A percentile compares a stretch with the other conserved stretches of the same genome.
These are phyloP conservation scores for Annulohypoxylon maeteangense DNA, from an alignment of 495 filamentous ascomycete genomes.

Conservation along the genomic window DNA sequence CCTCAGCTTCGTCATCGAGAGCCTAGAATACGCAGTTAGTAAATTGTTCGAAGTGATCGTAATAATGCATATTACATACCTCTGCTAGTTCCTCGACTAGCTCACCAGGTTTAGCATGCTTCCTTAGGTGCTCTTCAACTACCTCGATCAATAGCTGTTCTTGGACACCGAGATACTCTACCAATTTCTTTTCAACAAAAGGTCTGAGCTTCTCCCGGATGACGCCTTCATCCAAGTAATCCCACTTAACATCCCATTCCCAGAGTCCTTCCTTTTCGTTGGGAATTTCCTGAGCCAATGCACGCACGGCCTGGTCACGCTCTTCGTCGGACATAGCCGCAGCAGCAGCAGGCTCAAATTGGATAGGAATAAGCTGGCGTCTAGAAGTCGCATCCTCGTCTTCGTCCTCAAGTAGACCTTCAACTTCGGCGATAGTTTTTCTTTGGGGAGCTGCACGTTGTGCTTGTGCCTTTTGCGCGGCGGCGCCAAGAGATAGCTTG, in stretches of 20 bases:
- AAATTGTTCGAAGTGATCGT: constrained; percentile 12
- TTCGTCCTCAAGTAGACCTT: constrained; percentile 93
- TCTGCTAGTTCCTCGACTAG: constrained; percentile 86
- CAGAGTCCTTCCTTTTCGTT: constrained; percentile 87
- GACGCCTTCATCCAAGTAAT: constrained; percentile 86
- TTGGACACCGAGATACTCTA: constrained; percentile 95
- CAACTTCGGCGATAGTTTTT: constrained; percentile 90
- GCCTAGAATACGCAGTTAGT: constrained; percentile 63
- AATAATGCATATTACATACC: constrained; percentile 62
- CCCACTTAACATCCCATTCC: constrained; percentile 93
- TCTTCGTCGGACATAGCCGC: constrained; percentile 85
- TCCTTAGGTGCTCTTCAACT: constrained; percentile 86
- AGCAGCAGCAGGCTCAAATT: constrained; percentile 80
- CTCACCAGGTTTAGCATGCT: constrained; percentile 78
- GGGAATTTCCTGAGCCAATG: constrained; percentile 90
- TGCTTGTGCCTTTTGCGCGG: constrained; percentile 81
- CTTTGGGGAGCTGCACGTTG: constrained; percentile 72
- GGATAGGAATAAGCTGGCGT: constrained; percentile 89
- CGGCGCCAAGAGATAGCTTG: constrained; percentile 91
- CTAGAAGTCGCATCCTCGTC: constrained; percentile 79
- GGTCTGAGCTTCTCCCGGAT: constrained; percentile 89
- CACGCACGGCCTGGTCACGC: constrained; percentile 76
- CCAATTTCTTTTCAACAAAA: constrained; percentile 97
- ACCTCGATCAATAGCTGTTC: constrained; percentile 95
- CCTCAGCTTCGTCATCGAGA: constrained; percentile 93